Evolutionary conservation across 306 rosid species (phyloP).

Genomic region (Trifolium pratense): DNA sequence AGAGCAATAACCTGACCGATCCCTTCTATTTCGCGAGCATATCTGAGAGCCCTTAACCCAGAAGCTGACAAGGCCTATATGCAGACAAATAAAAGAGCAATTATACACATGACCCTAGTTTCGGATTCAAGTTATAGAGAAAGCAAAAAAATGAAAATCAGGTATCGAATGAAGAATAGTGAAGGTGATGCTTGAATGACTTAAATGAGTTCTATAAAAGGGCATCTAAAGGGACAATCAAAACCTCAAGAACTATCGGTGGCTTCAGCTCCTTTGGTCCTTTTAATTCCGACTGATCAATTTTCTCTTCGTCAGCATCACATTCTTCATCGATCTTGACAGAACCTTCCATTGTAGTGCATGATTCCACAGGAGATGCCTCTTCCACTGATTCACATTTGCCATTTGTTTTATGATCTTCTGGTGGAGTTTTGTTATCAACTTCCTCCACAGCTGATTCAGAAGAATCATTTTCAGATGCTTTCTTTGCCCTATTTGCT

Average conservation of each 20-base stretch:
- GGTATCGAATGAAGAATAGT: conserved; percentile 4
- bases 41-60: conserved; percentile 94
- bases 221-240: conserved; percentile 1
- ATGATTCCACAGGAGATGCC: conserved; percentile 55
- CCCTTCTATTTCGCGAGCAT: conserved; percentile 93
- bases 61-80: conserved; percentile 94
- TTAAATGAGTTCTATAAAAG: conserved; percentile 13
- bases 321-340: conserved; percentile 52
- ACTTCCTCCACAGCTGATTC: conserved; percentile 57
- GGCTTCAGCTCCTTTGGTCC: conserved; percentile 64
- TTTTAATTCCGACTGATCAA: conserved; percentile 58
- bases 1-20: conserved; percentile 94
- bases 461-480: conserved; percentile 54
- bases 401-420: conserved; percentile 57
- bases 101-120: conserved; percentile 22
- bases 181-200: neutral
- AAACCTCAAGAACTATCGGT: conserved; percentile 93
- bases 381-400: conserved; percentile 54
- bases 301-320: conserved; percentile 43
- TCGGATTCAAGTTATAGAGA: conserved; percentile 8
- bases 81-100: conserved; percentile 26
- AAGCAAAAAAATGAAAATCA: neutral
- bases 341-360: conserved; percentile 51
- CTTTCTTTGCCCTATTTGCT: conserved; percentile 49
- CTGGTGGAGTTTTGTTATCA: conserved; percentile 42